phyloP scores from a whole-genome alignment of 2,329 filamentous ascomycete genomes.

The Aspergillus caelatus region DNA sequence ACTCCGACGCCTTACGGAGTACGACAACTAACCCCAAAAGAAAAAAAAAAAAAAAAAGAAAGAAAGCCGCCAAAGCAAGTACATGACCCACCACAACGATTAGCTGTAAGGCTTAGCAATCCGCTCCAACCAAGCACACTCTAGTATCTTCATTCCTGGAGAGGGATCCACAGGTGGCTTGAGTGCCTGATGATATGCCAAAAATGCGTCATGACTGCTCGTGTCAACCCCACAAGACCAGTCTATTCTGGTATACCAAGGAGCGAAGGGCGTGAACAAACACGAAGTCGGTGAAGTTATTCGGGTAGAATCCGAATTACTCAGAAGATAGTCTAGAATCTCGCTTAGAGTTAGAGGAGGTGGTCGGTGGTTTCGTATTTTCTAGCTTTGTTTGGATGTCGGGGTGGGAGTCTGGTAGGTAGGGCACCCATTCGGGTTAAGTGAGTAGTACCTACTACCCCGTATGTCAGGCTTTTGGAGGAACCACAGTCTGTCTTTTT shows the following conservation, averaged over 20 bases:
- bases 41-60: neutral
- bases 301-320: neutral
- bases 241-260: conserved; percentile 4
- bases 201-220: neutral
- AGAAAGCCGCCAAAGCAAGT: neutral
- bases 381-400: neutral
- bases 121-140: neutral
- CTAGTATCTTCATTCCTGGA: neutral
- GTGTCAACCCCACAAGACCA: conserved; percentile 4
- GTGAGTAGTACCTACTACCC: no score
- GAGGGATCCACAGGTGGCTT: neutral
- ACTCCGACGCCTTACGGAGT: conserved; percentile 9
- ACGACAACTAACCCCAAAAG: neutral
- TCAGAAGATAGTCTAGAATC: neutral
- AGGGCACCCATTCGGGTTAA: neutral
- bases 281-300: conserved; percentile 2
- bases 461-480: neutral
- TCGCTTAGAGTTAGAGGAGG: neutral
- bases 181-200: neutral
- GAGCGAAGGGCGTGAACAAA: conserved; percentile 6
- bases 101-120: conserved; percentile 9
- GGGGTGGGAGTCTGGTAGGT: neutral
- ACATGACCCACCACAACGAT: neutral
- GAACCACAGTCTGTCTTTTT: neutral
- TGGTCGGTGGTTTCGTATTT: neutral